Base-by-base conservation (phyloP, 2,329 filamentous ascomycete genomes). In the Colletotrichum navitas region DNA sequence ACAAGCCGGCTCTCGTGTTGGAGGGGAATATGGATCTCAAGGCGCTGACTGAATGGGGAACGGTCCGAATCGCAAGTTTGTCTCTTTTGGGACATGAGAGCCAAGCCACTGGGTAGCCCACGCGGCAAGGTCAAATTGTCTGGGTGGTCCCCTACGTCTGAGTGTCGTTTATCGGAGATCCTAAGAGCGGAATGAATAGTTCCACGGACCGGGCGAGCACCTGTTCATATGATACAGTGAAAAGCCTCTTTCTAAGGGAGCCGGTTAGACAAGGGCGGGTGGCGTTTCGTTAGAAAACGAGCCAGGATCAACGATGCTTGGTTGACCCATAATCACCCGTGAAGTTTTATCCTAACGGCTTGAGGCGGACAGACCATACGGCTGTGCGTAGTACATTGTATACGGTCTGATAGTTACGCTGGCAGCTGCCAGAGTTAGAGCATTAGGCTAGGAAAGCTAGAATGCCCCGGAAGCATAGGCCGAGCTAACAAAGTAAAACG, bases 21-120 rank as follows among this genome's bases (percentile, higher is more conserved):
- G 29, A 52, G 18, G 24, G 34, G 52, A 18, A 24, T 32, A 8
- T 29, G 32, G 45, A 49, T 58, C 58, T 43, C 56, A 55, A 66
- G 66, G 61, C 66, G 47, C 56, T 52, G 61, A 61, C 36, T 6
- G 21, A 64, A 63, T 56, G 49, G 55, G 66, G 55, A 26, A 47
- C 39, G 59, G 58, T 29, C 60, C 34, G 34, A 65, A 58, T 73
- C 72, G 72, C 72, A 73, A 73, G 60, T 66, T 60, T 73, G 69
- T 72, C 72, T 60, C 32, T 52, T 68, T 72, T 68, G 72, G 72
- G 59, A 68, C 60, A 47, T 47, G 54, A 54, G 39, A 49, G 60
- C 65, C 68, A 71, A 59, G 68, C 54, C 45, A 51, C 49, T 58
- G 69, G 69, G 51, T 68, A 45, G 36, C 26, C 59, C 36, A 43